Evolutionary conservation across 1,284 basidiomycete species (phyloP), one percentile per base, ranked within the genome.

Genomic region (Moesziomyces sp.): DNA sequence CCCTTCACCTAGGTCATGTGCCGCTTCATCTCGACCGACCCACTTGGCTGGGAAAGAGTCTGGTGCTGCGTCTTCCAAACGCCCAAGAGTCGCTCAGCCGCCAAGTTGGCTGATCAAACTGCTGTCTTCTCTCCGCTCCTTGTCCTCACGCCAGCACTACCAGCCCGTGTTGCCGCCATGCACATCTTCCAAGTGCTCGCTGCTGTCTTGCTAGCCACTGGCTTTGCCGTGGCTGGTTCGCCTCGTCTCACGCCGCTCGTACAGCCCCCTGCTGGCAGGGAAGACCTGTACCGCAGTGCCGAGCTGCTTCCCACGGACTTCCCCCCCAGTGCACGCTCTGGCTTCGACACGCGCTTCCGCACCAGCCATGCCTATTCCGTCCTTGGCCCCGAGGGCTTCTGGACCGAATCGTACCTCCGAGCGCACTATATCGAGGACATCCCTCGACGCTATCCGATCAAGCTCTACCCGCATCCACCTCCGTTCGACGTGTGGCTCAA

Each of bases 401-500:
- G 68, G 68, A 65, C 50, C 38, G 44, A 61, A 14, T 23, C 49
- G 6, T 54, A 50, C 1, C 53, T 65, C 3, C 54, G 35, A 0
- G 1, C n/a, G 3, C 68, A 71, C 52, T 71, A 71, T 33, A 24
- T 8, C 9, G 10, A 24, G 4, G 53, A 46, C 26, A 14, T 26
- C 2, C 46, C 46, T 5, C 18, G 53, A 8, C 68, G 68, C 40
- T 71, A 58, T 40, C 58, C 60, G 14, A 51, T 58, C 1, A 2
- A 4, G 0, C 35, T 65, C 19, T 71, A 26, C n/a, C 54, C 38
- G 5, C 10, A 3, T 5, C 43, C 47, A 18, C 61, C 62, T 1
- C 68, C 68, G 0, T 71, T 60, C 45, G 28, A 53, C 16, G 58
- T 38, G 5, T 71, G 68, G 68, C 26, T 71, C 14, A 71, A 71